Percentiles rank a stretch among this genome's conserved stretches.
Evolutionary conservation across 169 alveolate genomes (phyloP).

Genomic region (Plasmodium berghei): DNA sequence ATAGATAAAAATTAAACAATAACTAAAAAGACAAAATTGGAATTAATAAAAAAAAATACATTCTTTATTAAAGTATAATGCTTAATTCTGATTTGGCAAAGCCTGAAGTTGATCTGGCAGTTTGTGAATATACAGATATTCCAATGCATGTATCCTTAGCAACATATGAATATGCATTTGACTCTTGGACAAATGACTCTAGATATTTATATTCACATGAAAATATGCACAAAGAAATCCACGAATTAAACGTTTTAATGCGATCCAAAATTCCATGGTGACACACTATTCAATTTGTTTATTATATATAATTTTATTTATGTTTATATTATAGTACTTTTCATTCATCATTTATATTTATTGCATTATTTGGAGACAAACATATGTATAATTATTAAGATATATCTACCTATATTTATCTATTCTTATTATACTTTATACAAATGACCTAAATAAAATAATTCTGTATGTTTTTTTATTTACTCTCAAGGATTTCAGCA

Average conservation of each 20-base stretch:
- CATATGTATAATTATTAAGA: not conserved
- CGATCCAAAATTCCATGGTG: conserved; percentile 47
- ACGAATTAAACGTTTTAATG: conserved; percentile 46
- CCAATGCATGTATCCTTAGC: conserved; percentile 45
- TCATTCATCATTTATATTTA: not conserved
- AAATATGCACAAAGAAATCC: conserved; percentile 50
- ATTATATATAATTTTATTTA: not conserved
- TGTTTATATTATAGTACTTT: not conserved
- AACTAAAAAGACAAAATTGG: not conserved
- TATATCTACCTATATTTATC: not conserved
- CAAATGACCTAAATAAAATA: not conserved
- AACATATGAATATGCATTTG: conserved; percentile 35
- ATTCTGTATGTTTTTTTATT: not conserved
- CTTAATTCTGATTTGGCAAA: conserved; percentile 40
- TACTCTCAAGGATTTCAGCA: conserved; percentile 11
- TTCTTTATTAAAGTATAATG: conserved; percentile 2
- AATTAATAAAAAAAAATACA: not conserved
- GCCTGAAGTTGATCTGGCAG: conserved; percentile 47
- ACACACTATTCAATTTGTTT: not conserved
- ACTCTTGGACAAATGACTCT: conserved; percentile 61
- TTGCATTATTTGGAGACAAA: not conserved
- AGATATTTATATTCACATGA: conserved; percentile 63
- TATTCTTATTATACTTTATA: not conserved
- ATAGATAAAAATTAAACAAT: not conserved
- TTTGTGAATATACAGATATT: conserved; percentile 61